Conservation (phyloP, 2,329 filamentous ascomycete species). For the Exophiala mesophila region DNA sequence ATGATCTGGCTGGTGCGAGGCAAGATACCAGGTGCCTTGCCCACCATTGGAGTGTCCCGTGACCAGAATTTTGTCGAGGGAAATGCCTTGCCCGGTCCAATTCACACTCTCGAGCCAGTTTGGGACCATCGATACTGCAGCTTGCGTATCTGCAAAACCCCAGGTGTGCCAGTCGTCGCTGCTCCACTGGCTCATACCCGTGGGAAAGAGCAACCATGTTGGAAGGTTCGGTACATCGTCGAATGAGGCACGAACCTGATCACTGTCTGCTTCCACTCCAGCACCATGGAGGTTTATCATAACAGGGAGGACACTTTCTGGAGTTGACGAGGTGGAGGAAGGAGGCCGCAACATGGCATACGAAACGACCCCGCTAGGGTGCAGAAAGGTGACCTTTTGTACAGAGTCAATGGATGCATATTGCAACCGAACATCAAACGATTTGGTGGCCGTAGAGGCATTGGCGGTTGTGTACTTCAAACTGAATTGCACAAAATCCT, state of each 20-base stretch:
- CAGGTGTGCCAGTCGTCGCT: conserved; percentile 59
- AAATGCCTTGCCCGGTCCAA: conserved; percentile 47
- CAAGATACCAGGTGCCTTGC: conserved; percentile 54
- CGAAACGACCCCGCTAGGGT: conserved; percentile 51
- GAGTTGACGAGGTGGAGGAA: conserved; percentile 35
- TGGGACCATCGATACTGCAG: conserved; percentile 46
- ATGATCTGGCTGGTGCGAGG: conserved; percentile 54
- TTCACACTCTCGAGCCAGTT: conserved; percentile 45
- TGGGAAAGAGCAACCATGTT: conserved; percentile 53
- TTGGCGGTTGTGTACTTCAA: conserved; percentile 6
- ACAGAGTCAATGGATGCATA: conserved; percentile 34
- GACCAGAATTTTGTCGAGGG: conserved; percentile 48
- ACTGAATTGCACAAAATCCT: conserved; percentile 7
- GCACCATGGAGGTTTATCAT: conserved; percentile 53
- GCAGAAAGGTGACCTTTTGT: conserved; percentile 52
- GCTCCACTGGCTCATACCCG: conserved; percentile 55
- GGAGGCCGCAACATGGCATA: conserved; percentile 56
- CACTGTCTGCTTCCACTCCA: conserved; percentile 50
- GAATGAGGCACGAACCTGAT: conserved; percentile 44
- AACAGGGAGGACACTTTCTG: conserved; percentile 38
- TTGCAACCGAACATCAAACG: conserved; percentile 22
- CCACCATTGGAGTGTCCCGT: conserved; percentile 58
- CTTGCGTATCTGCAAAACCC: conserved; percentile 53
- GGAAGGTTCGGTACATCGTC: conserved; percentile 49
- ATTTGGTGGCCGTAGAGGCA: conserved; percentile 5